Conservation (phyloP, 768 basidiomycete species). For the Leccinum variicolor region DNA sequence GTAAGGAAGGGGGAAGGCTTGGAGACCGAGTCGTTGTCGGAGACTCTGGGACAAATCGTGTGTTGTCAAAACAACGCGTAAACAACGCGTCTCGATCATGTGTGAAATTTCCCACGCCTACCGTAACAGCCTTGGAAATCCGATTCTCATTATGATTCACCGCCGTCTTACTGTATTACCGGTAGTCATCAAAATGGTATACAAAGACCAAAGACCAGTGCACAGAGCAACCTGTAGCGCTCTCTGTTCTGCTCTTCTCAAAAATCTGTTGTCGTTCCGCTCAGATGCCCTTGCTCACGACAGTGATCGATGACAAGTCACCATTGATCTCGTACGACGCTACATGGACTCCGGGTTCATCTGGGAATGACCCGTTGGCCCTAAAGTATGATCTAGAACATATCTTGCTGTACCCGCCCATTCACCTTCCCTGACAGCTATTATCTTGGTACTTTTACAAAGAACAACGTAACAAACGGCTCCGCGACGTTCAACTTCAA, state of each 20-base stretch:
- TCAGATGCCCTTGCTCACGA: constrained; percentile 25
- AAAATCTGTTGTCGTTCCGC: not conserved
- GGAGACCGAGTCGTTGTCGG: constrained; percentile 22
- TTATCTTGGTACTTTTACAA: constrained; percentile 38
- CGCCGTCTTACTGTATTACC: too few relatives aligned
- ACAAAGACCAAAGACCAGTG: not conserved
- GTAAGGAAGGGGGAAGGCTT: too few relatives aligned
- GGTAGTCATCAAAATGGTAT: not conserved
- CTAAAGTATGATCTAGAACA: constrained; percentile 6
- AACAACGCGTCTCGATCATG: constrained; percentile 25
- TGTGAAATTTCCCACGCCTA: constrained; percentile 13
- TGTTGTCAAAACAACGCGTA: constrained; percentile 29
- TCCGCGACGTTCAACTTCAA: constrained; percentile 42
- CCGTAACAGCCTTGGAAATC: too few relatives aligned
- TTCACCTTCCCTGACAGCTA: constrained; percentile 28
- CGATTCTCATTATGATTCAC: too few relatives aligned
- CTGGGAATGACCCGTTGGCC: constrained; percentile 9
- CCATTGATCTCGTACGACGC: constrained; percentile 28
- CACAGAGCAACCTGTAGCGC: not conserved
- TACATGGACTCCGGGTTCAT: constrained; percentile 20
- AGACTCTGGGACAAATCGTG: not conserved
- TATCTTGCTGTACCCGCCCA: not conserved
- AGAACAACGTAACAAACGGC: constrained; percentile 34
- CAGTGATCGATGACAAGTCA: constrained; percentile 31
- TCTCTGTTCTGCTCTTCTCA: too few relatives aligned